Evolutionary conservation across 2,329 filamentous ascomycete species (phyloP).

Genomic region (Pyricularia sp.): DNA sequence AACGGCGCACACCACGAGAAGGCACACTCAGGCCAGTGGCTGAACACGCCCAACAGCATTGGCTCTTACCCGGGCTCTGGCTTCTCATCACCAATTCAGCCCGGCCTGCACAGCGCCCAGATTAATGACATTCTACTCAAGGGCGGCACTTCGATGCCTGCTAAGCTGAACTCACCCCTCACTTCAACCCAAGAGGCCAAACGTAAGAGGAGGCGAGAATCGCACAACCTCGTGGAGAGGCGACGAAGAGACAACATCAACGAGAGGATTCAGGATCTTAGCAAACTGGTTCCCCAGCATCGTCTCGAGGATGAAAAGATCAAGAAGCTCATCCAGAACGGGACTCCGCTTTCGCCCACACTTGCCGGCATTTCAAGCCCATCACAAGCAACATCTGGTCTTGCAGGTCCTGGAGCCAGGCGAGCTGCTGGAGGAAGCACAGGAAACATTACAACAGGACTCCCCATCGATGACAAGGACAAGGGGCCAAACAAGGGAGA

Average conservation of each 20-base stretch:
- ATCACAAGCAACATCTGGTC: constrained; percentile 69
- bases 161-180: constrained; percentile 53
- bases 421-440: constrained; percentile 57
- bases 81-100: constrained; percentile 68
- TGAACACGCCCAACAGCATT: constrained; percentile 71
- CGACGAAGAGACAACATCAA: constrained; percentile 96
- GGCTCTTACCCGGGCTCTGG: constrained; percentile 82
- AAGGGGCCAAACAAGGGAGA: constrained; percentile 98
- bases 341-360: constrained; percentile 75
- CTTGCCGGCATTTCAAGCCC: constrained; percentile 57
- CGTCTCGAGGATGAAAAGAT: constrained; percentile 95
- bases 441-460: constrained; percentile 79
- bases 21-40: constrained; percentile 78
- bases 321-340: constrained; percentile 85
- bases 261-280: constrained; percentile 92
- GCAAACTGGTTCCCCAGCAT: constrained; percentile 81
- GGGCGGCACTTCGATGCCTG: constrained; percentile 76
- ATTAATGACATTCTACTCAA: constrained; percentile 85
- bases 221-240: constrained; percentile 92
- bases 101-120: constrained; percentile 55
- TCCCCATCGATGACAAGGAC: constrained; percentile 93
- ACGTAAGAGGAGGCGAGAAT: constrained; percentile 78
- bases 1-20: constrained; percentile 59
- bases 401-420: constrained; percentile 73
- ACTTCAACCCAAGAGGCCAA: constrained; percentile 82